A percentile compares a stretch with the other conserved stretches of the same genome.
Conservation (phyloP, 2,329 filamentous ascomycete species). For the Harringtonia aguacate region DNA sequence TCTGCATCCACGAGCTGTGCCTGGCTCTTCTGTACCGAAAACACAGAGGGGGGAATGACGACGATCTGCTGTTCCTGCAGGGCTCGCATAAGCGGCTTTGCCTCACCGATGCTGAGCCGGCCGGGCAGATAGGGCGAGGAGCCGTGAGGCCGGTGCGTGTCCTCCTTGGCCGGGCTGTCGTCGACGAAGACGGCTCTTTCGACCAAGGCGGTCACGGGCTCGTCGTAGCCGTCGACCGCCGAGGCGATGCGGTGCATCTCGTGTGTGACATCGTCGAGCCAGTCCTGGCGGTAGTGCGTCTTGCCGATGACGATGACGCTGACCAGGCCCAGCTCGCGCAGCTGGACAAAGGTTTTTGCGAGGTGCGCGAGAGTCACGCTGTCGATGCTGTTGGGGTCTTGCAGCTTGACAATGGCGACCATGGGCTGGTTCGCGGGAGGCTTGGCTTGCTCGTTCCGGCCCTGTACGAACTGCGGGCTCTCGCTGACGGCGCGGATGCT, state of each 20-base stretch:
- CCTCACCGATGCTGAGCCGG: conserved; percentile 29
- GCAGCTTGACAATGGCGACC: conserved; percentile 77
- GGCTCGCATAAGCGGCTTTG: conserved; percentile 50
- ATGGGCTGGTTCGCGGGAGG: conserved; percentile 20
- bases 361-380: conserved; percentile 62
- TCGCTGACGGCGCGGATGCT: conserved; percentile 19
- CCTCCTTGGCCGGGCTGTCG: not conserved
- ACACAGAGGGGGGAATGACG: conserved; percentile 48
- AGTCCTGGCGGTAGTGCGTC: conserved; percentile 23
- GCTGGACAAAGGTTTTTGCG: conserved; percentile 72
- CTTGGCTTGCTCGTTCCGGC: conserved; percentile 13
- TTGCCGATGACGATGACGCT: conserved; percentile 79
- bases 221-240: conserved; percentile 60
- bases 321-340: conserved; percentile 69
- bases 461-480: conserved; percentile 25
- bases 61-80: conserved; percentile 59
- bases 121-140: conserved; percentile 22
- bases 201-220: conserved; percentile 57
- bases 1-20: conserved; percentile 30
- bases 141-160: not conserved
- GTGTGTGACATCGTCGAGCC: conserved; percentile 28
- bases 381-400: conserved; percentile 59
- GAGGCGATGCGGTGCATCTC: conserved; percentile 66
- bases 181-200: conserved; percentile 40
- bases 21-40: conserved; percentile 27